phyloP scores from a whole-genome alignment of 306 rosid genomes.

The Dalbergia oliveri region DNA sequence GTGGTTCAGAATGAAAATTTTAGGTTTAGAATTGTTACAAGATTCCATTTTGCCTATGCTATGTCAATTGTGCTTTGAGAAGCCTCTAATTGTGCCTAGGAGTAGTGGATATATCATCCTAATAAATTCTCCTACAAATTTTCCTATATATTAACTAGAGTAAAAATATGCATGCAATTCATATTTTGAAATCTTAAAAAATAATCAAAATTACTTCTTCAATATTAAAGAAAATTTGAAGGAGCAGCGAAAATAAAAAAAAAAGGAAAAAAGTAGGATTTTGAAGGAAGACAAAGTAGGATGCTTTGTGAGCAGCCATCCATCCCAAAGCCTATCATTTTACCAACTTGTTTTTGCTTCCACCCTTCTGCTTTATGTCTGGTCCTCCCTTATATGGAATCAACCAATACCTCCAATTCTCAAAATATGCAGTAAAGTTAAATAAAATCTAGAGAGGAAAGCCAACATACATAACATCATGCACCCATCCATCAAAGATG shows the following conservation, averaged over 20 bases:
- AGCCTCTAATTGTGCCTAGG: not conserved
- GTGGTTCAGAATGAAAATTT: not conserved
- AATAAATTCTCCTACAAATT: too few species aligned
- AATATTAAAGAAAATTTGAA: too few species aligned
- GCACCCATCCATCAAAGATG: not conserved
- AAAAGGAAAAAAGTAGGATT: too few species aligned
- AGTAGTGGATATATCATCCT: too few species aligned
- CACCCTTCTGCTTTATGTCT: not conserved
- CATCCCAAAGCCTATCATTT: not conserved
- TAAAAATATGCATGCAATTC: too few species aligned
- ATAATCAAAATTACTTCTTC: too few species aligned
- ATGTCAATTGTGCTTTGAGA: not conserved
- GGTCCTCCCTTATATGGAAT: not conserved
- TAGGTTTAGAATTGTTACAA: not conserved
- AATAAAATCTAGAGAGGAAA: not conserved
- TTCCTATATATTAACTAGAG: too few species aligned
- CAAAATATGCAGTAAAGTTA: not conserved
- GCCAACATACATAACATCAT: not conserved
- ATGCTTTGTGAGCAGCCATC: not conserved
- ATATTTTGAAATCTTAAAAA: too few species aligned
- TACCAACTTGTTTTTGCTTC: slow-evolving; percentile 3
- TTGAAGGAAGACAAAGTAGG: too few species aligned
- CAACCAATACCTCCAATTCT: not conserved
- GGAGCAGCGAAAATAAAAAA: too few species aligned
- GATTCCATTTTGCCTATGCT: not conserved